These are phyloP conservation scores for Aspergillus sojae DNA, from an alignment of 2,329 filamentous ascomycete genomes.

Conservation along the genomic window DNA sequence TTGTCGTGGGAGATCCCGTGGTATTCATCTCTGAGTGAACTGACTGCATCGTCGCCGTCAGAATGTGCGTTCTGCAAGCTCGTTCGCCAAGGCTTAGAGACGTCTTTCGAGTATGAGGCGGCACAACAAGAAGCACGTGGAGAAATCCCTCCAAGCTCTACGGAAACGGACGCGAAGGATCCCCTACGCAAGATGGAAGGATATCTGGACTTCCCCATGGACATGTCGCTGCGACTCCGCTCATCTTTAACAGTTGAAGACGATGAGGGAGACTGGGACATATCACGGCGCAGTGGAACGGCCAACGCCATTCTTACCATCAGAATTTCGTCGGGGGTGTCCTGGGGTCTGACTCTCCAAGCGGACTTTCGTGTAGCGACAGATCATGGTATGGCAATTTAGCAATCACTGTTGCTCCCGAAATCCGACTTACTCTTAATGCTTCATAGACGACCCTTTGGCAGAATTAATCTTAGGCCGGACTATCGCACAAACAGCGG, in stretches of 20 bases:
- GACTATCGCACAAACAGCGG: background rate
- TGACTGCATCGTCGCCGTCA: background rate
- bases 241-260: background rate
- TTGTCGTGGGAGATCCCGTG: background rate
- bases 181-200: background rate
- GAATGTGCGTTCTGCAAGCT: background rate
- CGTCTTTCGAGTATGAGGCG: background rate
- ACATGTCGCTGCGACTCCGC: background rate
- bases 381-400: background rate
- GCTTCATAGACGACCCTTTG: background rate
- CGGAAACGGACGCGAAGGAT: background rate
- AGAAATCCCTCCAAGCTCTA: background rate
- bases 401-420: background rate
- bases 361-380: background rate
- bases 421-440: background rate
- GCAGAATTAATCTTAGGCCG: background rate
- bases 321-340: background rate
- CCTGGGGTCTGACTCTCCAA: background rate
- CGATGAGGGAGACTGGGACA: background rate
- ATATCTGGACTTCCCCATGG: background rate
- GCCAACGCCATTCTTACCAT: background rate
- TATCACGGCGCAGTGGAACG: background rate
- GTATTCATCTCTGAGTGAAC: background rate
- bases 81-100: background rate
- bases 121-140: background rate